Percentiles rank a stretch among this genome's conserved stretches.
These are phyloP conservation scores for Penicillium olsonii DNA, from an alignment of 2,329 filamentous ascomycete species.

Conservation along the genomic window DNA sequence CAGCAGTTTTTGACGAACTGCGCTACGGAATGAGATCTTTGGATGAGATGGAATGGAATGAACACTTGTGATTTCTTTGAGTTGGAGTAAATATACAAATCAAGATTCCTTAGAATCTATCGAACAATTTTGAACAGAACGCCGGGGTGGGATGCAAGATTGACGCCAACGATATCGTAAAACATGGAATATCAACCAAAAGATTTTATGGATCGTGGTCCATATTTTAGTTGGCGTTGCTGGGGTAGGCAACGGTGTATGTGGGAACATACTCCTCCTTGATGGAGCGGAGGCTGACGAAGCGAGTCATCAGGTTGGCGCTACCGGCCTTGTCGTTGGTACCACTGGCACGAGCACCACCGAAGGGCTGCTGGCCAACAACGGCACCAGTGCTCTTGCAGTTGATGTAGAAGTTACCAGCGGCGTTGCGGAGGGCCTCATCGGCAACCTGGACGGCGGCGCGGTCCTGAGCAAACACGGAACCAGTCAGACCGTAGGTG, in stretches of 20 bases:
- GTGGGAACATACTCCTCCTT: slow-evolving; percentile 75
- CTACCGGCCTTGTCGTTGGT: slow-evolving; percentile 76
- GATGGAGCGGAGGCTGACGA: slow-evolving; percentile 67
- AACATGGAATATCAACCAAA: slow-evolving; percentile 11
- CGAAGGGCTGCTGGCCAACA: slow-evolving; percentile 72
- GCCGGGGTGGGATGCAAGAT: slow-evolving; percentile 23
- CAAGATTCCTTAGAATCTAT: slow-evolving; percentile 1
- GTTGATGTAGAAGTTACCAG: slow-evolving; percentile 48
- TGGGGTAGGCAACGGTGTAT: slow-evolving; percentile 66
- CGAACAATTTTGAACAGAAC: slow-evolving; percentile 13
- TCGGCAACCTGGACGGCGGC: slow-evolving; percentile 37
- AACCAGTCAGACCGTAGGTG: slow-evolving; percentile 46
- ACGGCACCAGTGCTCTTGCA: slow-evolving; percentile 66
- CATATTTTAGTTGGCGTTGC: slow-evolving; percentile 61
- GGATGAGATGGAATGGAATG: background rate
- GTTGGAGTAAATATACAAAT: slow-evolving; percentile 5
- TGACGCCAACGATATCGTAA: slow-evolving; percentile 23
- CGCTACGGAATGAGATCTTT: slow-evolving; percentile 15
- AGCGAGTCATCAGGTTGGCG: slow-evolving; percentile 63
- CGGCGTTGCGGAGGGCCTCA: slow-evolving; percentile 39
- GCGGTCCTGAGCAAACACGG: slow-evolving; percentile 45
- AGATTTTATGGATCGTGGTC: background rate
- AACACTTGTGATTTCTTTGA: slow-evolving; percentile 5
- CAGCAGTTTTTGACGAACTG: slow-evolving; percentile 47
- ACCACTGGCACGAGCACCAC: slow-evolving; percentile 66